Evolutionary conservation across 768 basidiomycete genomes (phyloP).

Genomic region (Psilocybe sp.): DNA sequence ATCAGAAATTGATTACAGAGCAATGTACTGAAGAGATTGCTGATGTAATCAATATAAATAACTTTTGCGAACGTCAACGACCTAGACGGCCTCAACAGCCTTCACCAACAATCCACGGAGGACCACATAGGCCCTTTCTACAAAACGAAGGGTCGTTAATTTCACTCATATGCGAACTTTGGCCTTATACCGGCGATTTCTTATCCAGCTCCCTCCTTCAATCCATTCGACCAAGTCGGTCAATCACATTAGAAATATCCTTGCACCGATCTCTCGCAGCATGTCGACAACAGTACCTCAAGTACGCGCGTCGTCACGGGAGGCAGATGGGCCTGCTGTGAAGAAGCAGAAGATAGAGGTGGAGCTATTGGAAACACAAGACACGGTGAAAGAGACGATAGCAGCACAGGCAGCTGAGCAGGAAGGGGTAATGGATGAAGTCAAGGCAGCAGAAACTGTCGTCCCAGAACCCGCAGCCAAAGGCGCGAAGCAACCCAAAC

Average conservation of each 20-base stretch:
- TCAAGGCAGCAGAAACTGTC: neutral
- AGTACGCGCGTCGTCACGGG: slow-evolving; percentile 14
- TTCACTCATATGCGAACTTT: slow-evolving; percentile 10
- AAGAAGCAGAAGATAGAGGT: slow-evolving; percentile 13
- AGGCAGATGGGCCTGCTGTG: slow-evolving; percentile 11
- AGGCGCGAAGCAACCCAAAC: slow-evolving; percentile 5
- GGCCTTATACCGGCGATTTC: slow-evolving; percentile 8
- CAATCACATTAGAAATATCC: neutral
- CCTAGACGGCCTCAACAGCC: no score
- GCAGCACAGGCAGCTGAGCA: neutral
- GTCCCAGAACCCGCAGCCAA: slow-evolving; percentile 2
- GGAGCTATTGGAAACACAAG: neutral
- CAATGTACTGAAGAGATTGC: no score
- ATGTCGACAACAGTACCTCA: slow-evolving; percentile 20
- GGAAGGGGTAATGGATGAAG: neutral
- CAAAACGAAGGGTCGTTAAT: no score
- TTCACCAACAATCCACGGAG: no score
- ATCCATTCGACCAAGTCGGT: neutral
- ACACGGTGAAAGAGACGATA: neutral
- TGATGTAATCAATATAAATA: no score
- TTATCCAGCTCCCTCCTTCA: slow-evolving; percentile 3
- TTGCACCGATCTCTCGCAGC: neutral
- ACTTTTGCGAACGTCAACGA: no score
- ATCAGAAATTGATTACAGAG: neutral
- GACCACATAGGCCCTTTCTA: no score